Base-by-base conservation (phyloP, 2,329 filamentous ascomycete species). In the Xylaria sp. region DNA sequence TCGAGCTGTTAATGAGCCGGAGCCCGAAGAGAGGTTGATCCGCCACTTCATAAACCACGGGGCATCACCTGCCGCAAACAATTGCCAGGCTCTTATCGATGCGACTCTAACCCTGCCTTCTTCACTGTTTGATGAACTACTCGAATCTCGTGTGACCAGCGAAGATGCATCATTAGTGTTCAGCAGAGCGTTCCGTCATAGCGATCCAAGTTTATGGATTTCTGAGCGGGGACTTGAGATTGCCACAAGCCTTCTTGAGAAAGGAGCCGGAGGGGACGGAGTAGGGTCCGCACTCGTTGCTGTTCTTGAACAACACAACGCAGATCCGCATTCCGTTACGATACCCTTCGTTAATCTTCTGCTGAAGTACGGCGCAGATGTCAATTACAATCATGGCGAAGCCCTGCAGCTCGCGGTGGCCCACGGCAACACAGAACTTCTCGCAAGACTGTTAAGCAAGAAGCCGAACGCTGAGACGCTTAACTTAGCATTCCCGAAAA, bases 361-460 rank as follows among this genome's bases (percentile, higher is more conserved):
- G 0, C 71, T 83, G 18, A 75, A 79, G 23, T 76, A 84, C 60
- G 81, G 79, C 2, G 83, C 81, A 0, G 80, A 85, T 52, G 81
- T 86, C 65, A 84, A 88, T 70, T 81, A 83, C 72, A 82, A 85
- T 43, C 76, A 83, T 57, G 89, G 88, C 7, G 80, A 87, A 72
- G 83, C 85, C 1, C 76, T 91, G 7, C 83, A 84, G 61, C 78
- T 83, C 58, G 87, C 87, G 1, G 85, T 88, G 1, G 83, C 83
- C 1, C 83, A 81, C 50, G 86, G 83, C 7, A 83, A 87, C 57
- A 75, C 80, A 5, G 78, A 80, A 13, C 82, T 90, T 70, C 83
- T 87, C 2, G 78, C 77, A 56, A 79, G 82, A 55, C 80, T 91
- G 25, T 79, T 90, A 6, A 76, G 80, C 4, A 81, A 84, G 61